Base-by-base conservation (phyloP, 495 filamentous ascomycete species). In the Hypoxylon lienhwacheense region DNA sequence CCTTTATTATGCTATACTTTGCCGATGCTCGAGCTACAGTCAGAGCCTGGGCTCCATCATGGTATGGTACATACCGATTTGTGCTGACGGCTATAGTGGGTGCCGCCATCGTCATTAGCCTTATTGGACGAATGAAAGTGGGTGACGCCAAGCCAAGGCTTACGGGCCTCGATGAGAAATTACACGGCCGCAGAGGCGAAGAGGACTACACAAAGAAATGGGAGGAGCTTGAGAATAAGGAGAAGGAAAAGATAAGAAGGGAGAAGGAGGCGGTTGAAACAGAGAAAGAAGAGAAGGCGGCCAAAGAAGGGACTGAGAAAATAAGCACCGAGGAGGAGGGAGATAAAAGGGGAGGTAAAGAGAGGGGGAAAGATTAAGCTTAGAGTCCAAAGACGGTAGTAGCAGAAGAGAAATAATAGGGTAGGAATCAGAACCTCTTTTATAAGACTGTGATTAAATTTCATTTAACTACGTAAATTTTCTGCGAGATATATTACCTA, bases 31-130 rank as follows among this genome's bases (percentile, higher is more conserved):
- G 84, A 17, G 90, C 90, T 32, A 81, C 87, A 1, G 75, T 75
- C 17, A 71, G 78, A 39, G 93, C 91, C 46, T 95, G 89, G 87
- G 84, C 85, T n/a, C 93, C 93, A 17, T 69, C 78, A 29, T 98
- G 93, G 93, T 98, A 97, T 70, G 80, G 78, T 58, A 88, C 85
- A 29, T 98, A 98, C 76, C 89, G 93, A 43, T 98, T 97, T 70
- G 87, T 97, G 7, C 79, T 98, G 67, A 97, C 93, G 12, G 95
- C 95, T 68, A 72, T 98, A 22, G 93, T 97, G 46, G 95, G 93
- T 34, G 80, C 80, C 35, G 87, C 86, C 59, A 91, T 97, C 60
- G 81, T 95, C n/a, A 75, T 90, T 53, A 91, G 82, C 55, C 77
- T 98, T 64, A 79, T 97, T 59, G 91, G 89, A 28, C 81, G 93